These are phyloP conservation scores for Lepidium didymum DNA, from an alignment of 345 rosid species.

Conservation along the genomic window DNA sequence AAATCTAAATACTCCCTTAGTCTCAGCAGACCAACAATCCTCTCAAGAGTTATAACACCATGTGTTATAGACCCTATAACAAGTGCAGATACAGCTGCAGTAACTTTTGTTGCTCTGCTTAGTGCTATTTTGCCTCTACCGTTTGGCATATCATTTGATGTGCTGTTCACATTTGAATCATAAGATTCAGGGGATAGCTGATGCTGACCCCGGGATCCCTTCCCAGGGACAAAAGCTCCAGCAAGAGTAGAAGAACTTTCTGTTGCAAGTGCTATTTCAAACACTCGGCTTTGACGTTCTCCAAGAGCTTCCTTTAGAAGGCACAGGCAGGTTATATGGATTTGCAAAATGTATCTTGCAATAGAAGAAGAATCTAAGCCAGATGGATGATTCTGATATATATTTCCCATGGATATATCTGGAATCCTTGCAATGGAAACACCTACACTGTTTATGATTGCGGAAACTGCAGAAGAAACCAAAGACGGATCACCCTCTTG, in stretches of 20 bases:
- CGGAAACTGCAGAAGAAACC: constrained; percentile 91
- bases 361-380: constrained; percentile 39
- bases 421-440: constrained; percentile 57
- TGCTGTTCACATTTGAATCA: constrained; percentile 45
- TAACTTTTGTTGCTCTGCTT: constrained; percentile 53
- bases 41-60: constrained; percentile 93
- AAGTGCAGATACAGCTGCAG: constrained; percentile 84
- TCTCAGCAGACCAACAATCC: constrained; percentile 78
- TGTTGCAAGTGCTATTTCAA: constrained; percentile 94
- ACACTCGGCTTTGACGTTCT: constrained; percentile 89
- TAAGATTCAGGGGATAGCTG: constrained; percentile 68
- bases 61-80: constrained; percentile 74
- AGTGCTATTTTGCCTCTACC: constrained; percentile 37
- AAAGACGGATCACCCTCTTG: constrained; percentile 97
- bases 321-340: constrained; percentile 71
- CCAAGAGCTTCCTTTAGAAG: constrained; percentile 94
- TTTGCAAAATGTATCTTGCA: constrained; percentile 67
- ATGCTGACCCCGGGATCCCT: constrained; percentile 76
- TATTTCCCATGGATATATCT: constrained; percentile 51
- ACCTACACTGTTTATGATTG: constrained; percentile 69
- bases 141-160: constrained; percentile 39
- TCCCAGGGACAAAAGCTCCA: constrained; percentile 54
- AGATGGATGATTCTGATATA: constrained; percentile 45
- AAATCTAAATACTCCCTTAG: constrained; percentile 83
- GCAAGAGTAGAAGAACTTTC: constrained; percentile 83